Percentiles rank a stretch among this genome's conserved stretches.
phyloP scores from a whole-genome alignment of 2,329 filamentous ascomycete species.

The Alternaria brassicicola region DNA sequence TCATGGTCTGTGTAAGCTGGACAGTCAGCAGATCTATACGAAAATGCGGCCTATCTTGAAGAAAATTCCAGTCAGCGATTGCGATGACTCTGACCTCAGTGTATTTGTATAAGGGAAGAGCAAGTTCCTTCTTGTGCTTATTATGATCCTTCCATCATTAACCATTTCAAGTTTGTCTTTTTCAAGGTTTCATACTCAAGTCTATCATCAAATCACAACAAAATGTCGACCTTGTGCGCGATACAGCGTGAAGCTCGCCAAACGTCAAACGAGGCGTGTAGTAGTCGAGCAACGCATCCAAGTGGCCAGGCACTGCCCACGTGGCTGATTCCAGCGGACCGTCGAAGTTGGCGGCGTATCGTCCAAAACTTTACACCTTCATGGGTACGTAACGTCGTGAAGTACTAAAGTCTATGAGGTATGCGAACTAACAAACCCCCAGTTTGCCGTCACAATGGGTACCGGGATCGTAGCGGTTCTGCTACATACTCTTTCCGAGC shows the following conservation, averaged over 20 bases:
- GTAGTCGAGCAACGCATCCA: not conserved
- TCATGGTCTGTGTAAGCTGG: not conserved
- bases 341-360: conserved; percentile 37
- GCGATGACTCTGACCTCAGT: not conserved
- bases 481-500: conserved; percentile 61
- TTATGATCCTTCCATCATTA: not conserved
- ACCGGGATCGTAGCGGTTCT: conserved; percentile 58
- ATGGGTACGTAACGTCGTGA: conserved; percentile 27
- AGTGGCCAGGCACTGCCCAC: conserved; percentile 20
- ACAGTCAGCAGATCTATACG: not conserved
- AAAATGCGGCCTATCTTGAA: not conserved
- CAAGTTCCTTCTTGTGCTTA: not conserved
- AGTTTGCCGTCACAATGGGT: conserved; percentile 36
- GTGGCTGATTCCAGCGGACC: conserved; percentile 34
- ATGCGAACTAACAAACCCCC: not conserved
- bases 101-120: not conserved
- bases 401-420: not conserved
- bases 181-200: not conserved
- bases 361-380: conserved; percentile 46
- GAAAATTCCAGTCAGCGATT: not conserved
- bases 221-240: not conserved
- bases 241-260: not conserved
- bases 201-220: not conserved
- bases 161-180: not conserved
- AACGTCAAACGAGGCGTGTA: not conserved